Conservation (phyloP, 805 yeast genomes). For the Ogataea thermomethanolica region DNA sequence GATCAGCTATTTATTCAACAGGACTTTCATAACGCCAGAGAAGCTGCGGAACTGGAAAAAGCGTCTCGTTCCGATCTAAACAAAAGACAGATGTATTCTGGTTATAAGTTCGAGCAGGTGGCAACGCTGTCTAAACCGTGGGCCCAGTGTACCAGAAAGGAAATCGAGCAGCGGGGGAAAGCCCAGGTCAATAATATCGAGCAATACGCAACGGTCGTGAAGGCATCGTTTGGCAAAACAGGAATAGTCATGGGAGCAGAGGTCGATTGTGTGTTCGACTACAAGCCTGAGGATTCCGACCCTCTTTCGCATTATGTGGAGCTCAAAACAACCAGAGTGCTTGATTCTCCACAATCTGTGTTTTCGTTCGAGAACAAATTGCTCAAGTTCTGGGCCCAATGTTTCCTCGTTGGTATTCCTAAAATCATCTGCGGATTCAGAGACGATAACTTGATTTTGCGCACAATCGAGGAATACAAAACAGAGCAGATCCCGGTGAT, state of each 20-base stretch:
- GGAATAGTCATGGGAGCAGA: constrained; percentile 79
- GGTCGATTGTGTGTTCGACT: constrained; percentile 88
- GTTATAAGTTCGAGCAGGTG: constrained; percentile 82
- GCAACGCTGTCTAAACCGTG: constrained; percentile 77
- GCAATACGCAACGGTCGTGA: constrained; percentile 78
- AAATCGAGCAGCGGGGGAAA: constrained; percentile 63
- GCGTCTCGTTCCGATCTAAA: constrained; percentile 32
- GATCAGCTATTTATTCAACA: constrained; percentile 66
- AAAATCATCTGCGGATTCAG: constrained; percentile 82
- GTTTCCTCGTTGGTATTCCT: constrained; percentile 84
- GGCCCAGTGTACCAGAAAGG: constrained; percentile 59
- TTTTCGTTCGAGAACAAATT: constrained; percentile 71
- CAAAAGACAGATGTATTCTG: constrained; percentile 51
- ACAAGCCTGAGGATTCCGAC: constrained; percentile 49
- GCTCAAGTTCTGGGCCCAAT: constrained; percentile 87
- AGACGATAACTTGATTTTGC: constrained; percentile 63
- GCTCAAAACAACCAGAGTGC: constrained; percentile 64
- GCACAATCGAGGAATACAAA: constrained; percentile 67
- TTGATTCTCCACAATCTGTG: constrained; percentile 55
- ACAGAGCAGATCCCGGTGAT: constrained; percentile 77
- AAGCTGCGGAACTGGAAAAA: constrained; percentile 27
- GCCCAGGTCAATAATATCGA: constrained; percentile 64
- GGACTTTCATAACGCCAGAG: constrained; percentile 33
- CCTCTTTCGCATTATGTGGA: constrained; percentile 77
- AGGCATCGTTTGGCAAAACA: constrained; percentile 76